phyloP scores from a whole-genome alignment of 2,329 filamentous ascomycete species.

The Ceratocystiopsis brevicomis region DNA sequence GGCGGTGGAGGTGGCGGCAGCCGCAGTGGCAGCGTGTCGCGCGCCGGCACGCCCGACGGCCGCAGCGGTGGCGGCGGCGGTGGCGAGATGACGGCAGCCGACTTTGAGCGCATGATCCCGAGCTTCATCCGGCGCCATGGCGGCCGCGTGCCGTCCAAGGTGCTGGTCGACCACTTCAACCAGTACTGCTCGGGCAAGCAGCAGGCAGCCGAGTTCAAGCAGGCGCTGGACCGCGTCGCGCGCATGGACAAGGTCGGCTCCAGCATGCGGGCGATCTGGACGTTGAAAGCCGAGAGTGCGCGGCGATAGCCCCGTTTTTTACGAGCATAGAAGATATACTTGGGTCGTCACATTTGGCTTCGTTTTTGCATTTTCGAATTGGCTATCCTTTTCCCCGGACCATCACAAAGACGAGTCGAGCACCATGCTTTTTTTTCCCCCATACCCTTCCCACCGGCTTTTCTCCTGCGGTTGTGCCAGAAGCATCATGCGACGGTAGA shows the following conservation, averaged over 20 bases:
- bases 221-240: conserved; percentile 60
- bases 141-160: conserved; percentile 62
- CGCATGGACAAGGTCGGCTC: conserved; percentile 41
- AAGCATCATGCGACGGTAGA: conserved; percentile 30
- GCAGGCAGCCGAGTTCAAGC: conserved; percentile 62
- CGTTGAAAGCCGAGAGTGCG: conserved; percentile 18
- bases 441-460: neutral
- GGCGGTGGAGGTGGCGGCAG: conserved; percentile 2
- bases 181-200: conserved; percentile 50
- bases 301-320: conserved; percentile 1
- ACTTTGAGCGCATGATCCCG: conserved; percentile 55
- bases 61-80: conserved; percentile 5
- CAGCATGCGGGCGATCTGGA: conserved; percentile 35
- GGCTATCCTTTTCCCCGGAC: too few species aligned
- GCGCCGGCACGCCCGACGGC: conserved; percentile 23
- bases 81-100: conserved; percentile 24
- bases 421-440: neutral
- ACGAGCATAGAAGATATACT: conserved; percentile 7
- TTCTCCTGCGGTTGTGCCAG: conserved; percentile 18
- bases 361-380: too few species aligned
- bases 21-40: conserved; percentile 18
- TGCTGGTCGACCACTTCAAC: conserved; percentile 81
- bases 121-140: conserved; percentile 63
- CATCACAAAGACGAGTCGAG: too few species aligned
- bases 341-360: too few species aligned